Percentiles rank a stretch among this genome's conserved stretches.
Evolutionary conservation across 1,284 basidiomycete species (phyloP).

Genomic region (Boletus sp.): DNA sequence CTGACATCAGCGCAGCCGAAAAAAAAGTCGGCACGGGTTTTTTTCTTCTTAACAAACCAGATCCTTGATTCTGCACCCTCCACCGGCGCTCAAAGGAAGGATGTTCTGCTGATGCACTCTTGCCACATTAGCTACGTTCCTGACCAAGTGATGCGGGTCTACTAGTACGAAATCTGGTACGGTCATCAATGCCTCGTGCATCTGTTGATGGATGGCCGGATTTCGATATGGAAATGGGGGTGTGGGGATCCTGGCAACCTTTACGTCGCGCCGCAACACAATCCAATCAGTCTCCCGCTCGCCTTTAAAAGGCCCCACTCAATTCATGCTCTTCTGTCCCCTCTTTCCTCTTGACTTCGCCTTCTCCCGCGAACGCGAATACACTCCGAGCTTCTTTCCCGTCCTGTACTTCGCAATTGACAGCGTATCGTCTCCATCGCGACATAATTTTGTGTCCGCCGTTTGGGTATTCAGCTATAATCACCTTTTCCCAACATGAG

Average conservation of each 20-base stretch:
- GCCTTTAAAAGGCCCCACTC: constrained; percentile 12
- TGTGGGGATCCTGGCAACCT: constrained; percentile 13
- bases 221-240: constrained; percentile 23
- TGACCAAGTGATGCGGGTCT: constrained; percentile 4
- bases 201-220: constrained; percentile 20
- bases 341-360: neutral
- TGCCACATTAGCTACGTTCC: constrained; percentile 10
- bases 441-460: neutral
- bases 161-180: constrained; percentile 5
- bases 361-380: constrained; percentile 2
- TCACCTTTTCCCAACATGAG: neutral
- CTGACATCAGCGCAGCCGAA: constrained; percentile 5
- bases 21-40: neutral
- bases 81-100: neutral
- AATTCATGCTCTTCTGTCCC: neutral
- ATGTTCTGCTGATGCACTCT: neutral
- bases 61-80: neutral
- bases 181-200: constrained; percentile 25
- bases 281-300: neutral
- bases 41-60: neutral
- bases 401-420: neutral
- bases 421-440: neutral
- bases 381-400: neutral
- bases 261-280: constrained; percentile 19
- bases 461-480: neutral